These are phyloP conservation scores for Microsporum audouinii DNA, from an alignment of 2,329 filamentous ascomycete species.

Conservation along the genomic window DNA sequence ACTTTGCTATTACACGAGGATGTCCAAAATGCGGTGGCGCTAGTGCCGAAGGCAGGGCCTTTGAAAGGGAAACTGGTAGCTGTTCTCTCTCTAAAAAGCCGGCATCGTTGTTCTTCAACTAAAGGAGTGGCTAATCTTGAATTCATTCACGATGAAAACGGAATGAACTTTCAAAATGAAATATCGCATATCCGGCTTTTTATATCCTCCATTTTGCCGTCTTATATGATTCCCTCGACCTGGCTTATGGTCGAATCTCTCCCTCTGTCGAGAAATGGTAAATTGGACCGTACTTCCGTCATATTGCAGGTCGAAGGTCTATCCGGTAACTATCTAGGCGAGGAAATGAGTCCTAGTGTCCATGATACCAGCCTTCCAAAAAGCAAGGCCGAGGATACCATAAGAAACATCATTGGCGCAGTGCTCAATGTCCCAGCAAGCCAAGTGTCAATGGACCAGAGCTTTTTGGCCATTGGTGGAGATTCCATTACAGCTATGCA, in stretches of 20 bases:
- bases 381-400: neutral
- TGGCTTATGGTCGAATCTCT: conserved; percentile 10
- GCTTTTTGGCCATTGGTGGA: conserved; percentile 18
- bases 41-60: neutral
- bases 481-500: conserved; percentile 31
- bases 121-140: neutral
- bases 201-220: conserved; percentile 4
- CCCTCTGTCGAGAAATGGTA: conserved; percentile 9
- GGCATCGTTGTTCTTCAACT: neutral
- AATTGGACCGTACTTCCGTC: conserved; percentile 8
- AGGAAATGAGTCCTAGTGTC: neutral
- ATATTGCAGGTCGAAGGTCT: neutral
- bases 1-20: neutral
- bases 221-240: conserved; percentile 12
- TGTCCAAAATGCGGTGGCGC: neutral
- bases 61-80: neutral
- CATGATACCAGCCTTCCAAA: neutral
- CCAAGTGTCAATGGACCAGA: neutral
- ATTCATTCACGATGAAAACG: neutral
- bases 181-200: neutral
- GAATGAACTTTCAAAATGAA: neutral
- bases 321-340: neutral
- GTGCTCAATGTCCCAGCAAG: neutral
- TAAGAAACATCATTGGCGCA: neutral
- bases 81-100: neutral